These are phyloP conservation scores for Mycena kentingensis DNA, from an alignment of 768 basidiomycete genomes.

Conservation along the genomic window DNA sequence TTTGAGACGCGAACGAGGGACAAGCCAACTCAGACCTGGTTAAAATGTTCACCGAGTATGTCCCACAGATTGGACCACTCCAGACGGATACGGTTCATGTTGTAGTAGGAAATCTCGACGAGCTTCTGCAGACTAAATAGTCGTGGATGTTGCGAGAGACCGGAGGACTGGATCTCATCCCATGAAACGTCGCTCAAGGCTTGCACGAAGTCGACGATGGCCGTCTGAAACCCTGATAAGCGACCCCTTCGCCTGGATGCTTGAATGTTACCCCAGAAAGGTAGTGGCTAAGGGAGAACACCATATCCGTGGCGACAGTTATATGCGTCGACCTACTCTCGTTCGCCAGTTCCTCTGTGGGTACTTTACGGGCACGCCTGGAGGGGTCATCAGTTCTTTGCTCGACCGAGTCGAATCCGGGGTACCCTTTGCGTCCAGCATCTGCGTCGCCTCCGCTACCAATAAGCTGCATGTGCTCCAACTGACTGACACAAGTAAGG, in stretches of 20 bases:
- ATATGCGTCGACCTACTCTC: slow-evolving; percentile 98
- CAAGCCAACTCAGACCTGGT: slow-evolving; percentile 63
- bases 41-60: slow-evolving; percentile 97
- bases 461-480: slow-evolving; percentile 98
- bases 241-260: too few relatives aligned
- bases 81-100: slow-evolving; percentile 96
- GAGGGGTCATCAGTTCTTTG: slow-evolving; percentile 16
- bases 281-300: slow-evolving; percentile 94
- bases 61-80: slow-evolving; percentile 99
- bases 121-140: slow-evolving; percentile 97
- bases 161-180: slow-evolving; percentile 99
- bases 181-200: slow-evolving; percentile 96
- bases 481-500: slow-evolving; percentile 93
- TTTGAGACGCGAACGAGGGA: slow-evolving; percentile 6
- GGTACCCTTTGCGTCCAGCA: slow-evolving; percentile 77
- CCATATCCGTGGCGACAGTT: slow-evolving; percentile 98
- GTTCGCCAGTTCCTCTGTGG: slow-evolving; percentile 92
- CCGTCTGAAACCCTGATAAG: slow-evolving; percentile 58
- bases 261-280: slow-evolving; percentile 73
- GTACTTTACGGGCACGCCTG: slow-evolving; percentile 59
- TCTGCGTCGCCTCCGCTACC: slow-evolving; percentile 88
- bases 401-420: slow-evolving; percentile 5
- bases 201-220: slow-evolving; percentile 96
- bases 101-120: slow-evolving; percentile 99
- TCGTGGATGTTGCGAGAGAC: slow-evolving; percentile 89